phyloP scores from a whole-genome alignment of 179 eudicot species.

The Beta lomatogona region DNA sequence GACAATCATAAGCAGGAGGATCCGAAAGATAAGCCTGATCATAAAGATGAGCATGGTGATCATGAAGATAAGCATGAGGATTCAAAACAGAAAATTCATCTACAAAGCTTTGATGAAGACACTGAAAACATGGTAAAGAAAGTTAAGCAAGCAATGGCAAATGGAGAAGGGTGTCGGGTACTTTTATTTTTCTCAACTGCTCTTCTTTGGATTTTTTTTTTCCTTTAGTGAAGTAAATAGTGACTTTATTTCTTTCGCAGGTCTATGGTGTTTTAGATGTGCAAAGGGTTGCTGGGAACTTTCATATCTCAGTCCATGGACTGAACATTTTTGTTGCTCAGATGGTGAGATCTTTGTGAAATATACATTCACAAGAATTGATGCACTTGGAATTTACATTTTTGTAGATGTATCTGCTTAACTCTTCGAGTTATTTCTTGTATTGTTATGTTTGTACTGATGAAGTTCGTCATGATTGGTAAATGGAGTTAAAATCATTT shows the following conservation, averaged over 20 bases:
- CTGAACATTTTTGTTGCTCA: constrained; percentile 93
- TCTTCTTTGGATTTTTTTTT: neutral
- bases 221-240: constrained; percentile 9
- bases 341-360: constrained; percentile 58
- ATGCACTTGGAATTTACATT: neutral
- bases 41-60: constrained; percentile 52
- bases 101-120: constrained; percentile 75
- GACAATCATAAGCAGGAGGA: constrained; percentile 20
- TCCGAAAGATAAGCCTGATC: constrained; percentile 20
- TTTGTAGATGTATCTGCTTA: neutral
- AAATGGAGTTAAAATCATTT: neutral
- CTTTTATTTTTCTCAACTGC: constrained; percentile 16
- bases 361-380: neutral
- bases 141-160: constrained; percentile 78
- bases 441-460: neutral
- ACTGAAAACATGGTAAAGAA: constrained; percentile 75
- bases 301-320: constrained; percentile 97
- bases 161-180: constrained; percentile 97
- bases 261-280: constrained; percentile 91
- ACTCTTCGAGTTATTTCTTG: neutral
- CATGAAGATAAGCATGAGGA: constrained; percentile 58
- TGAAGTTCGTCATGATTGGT: neutral
- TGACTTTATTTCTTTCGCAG: constrained; percentile 45
- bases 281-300: constrained; percentile 99
- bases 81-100: constrained; percentile 50